A percentile compares a stretch with the other conserved stretches of the same genome.
phyloP scores from a whole-genome alignment of 2,329 filamentous ascomycete species.

The Dactylonectria estremocensis region DNA sequence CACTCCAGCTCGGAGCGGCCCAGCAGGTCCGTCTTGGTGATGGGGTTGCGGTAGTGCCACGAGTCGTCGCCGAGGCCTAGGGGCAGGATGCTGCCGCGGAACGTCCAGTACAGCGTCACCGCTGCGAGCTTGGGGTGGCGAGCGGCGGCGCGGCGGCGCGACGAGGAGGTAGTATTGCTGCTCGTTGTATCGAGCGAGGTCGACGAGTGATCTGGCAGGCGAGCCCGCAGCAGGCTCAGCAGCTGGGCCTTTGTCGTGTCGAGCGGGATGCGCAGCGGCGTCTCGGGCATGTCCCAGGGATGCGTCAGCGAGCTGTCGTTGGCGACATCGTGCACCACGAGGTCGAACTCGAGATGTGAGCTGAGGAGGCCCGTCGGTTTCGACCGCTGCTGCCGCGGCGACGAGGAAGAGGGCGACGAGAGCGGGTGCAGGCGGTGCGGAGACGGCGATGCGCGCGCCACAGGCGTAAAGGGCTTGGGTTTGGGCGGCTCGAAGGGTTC shows the following conservation, averaged over 20 bases:
- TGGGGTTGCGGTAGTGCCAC: constrained; percentile 47
- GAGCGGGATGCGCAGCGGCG: constrained; percentile 36
- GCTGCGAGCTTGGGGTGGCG: constrained; percentile 41
- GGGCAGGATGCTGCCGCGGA: constrained; percentile 42
- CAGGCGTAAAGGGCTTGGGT: constrained; percentile 32
- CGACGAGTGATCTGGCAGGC: constrained; percentile 30
- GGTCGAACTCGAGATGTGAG: constrained; percentile 43
- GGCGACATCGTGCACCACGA: constrained; percentile 41
- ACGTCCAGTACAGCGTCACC: constrained; percentile 46
- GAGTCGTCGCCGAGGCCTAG: constrained; percentile 41
- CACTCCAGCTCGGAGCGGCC: constrained; percentile 46
- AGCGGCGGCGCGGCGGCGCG: constrained; percentile 16
- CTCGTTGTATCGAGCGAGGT: constrained; percentile 1
- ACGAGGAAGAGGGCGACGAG: constrained; percentile 3
- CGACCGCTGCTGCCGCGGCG: constrained; percentile 8
- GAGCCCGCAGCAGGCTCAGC: constrained; percentile 41
- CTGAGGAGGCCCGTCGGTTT: not conserved
- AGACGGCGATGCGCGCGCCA: constrained; percentile 25
- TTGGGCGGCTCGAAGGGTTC: constrained; percentile 44
- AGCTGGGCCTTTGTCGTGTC: constrained; percentile 46
- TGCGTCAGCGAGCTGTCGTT: constrained; percentile 46
- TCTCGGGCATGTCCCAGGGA: constrained; percentile 43
- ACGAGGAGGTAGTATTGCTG: constrained; percentile 8
- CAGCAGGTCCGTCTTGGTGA: constrained; percentile 47
- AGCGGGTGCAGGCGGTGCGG: constrained; percentile 29